Base-by-base conservation (phyloP, 2,329 filamentous ascomycete species). In the Tolypocladium ophioglossoides region DNA sequence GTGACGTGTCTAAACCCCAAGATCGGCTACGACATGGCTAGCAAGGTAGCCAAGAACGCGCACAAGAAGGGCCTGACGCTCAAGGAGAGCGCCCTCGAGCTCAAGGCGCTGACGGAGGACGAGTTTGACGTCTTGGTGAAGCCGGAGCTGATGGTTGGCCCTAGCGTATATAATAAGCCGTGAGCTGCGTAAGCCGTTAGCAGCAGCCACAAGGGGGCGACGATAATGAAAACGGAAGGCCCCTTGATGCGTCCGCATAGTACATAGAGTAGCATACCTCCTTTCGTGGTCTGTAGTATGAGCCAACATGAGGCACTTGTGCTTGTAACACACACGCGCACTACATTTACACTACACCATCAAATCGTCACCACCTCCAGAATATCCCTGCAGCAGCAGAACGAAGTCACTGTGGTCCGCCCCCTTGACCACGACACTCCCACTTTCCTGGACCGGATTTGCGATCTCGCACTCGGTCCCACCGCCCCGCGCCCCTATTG, bases 1-100 rank as follows among this genome's bases (percentile, higher is more conserved):
- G 94, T 97, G 38, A 99, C 94, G 61, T 96, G 92, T 79, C 80
- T 97, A 59, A 96, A 96, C 80, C 91, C 91, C 63, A 89, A 95
- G 73, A 96, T 97, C 68, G 92, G 91, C 57, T 96, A 96, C 73
- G 91, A 96, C 70, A 95, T 95, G 89, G 91, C 91, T 52, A 91
- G 86, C 73, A 95, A 95, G 79, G 91, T 96, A 27, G 91, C 91
- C 67, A 96, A 96, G 85, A 95, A 99, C 68, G 94, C 94, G 18
- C 94, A 99, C 78, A 96, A 96, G 83, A 97, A 97, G 83, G 91
- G 91, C 37, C 75, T 92, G 52, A 96, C 91, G 27, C 82, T 99
- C 56, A 96, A 96, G 80, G 77, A 95, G 75, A 92, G 87, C 66
- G 92, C 94, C 22, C 84, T 97, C 79, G 89, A 97, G 78, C 82